Evolutionary conservation across 208 protist species (phyloP), one percentile per base, ranked within the genome.

Genomic region (Leishmania mexicana): DNA sequence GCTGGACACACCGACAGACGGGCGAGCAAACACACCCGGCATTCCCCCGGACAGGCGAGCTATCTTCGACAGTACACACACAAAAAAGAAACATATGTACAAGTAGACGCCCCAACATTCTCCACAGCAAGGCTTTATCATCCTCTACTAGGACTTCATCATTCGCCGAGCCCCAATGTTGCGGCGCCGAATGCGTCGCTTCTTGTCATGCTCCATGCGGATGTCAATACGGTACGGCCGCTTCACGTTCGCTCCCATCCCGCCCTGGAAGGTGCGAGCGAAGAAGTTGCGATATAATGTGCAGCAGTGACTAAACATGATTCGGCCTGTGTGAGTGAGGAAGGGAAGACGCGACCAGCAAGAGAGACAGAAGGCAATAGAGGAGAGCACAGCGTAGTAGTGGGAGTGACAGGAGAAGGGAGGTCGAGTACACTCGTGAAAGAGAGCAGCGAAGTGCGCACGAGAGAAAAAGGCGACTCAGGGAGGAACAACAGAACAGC

Each of bases 191-290:
- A 89, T 86, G 49, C 94, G 86, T 6, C 90, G 78, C 79, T 95
- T 95, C 83, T 96, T 97, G 84, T 97, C 94, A 80, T 96, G 92
- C 83, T 92, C 94, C 92, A 96, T 95, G 35, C 94, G 91, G 67
- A 95, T 92, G 70, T 94, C 91, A 74, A 97, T 93, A 21, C 94
- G 91, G 73, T 96, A 97, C 0, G 93, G 92, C 4, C 94, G 87
- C 81, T 96, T 97, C 6, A 94, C 92, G 67, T 97, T 97, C 11
- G 81, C 76, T 45, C 88, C 85, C 93, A 96, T 95, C 15, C 93
- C 92, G 76, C 94, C 92, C 31, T 93, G 85, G 76, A 96, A 94
- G 28, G 90, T 95, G 47, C 88, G 81, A 15, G 88, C 88, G 51
- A 97, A 93, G 74, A 96, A 97, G 64, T 92, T 91, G 38, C 87